Evolutionary conservation across 2,329 filamentous ascomycete genomes (phyloP).

Genomic region (Nothopassalora personata): DNA sequence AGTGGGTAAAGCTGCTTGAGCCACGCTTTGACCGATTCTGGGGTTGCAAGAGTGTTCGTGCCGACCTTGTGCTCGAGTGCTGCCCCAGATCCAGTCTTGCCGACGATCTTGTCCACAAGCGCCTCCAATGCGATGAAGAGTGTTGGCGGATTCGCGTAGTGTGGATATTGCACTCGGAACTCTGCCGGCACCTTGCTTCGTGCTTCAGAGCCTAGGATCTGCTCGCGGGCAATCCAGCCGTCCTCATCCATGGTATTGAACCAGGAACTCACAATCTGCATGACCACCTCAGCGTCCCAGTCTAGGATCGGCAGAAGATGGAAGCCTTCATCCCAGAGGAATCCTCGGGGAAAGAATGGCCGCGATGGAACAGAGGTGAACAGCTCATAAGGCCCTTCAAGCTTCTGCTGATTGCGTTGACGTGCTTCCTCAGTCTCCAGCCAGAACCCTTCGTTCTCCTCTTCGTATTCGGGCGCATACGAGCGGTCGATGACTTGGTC

Average conservation of each 20-base stretch:
- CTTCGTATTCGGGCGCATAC: slow-evolving; percentile 86
- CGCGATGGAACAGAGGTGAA: slow-evolving; percentile 89
- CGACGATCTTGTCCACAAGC: slow-evolving; percentile 72
- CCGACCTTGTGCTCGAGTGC: slow-evolving; percentile 30
- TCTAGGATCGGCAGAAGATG: slow-evolving; percentile 86
- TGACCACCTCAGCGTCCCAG: slow-evolving; percentile 84
- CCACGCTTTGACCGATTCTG: slow-evolving; percentile 63
- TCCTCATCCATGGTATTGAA: slow-evolving; percentile 94
- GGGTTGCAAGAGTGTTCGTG: slow-evolving; percentile 57
- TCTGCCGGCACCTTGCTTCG: slow-evolving; percentile 89
- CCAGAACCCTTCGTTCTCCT: slow-evolving; percentile 95
- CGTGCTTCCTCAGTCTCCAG: slow-evolving; percentile 80
- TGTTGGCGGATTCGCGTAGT: slow-evolving; percentile 95
- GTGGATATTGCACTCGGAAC: slow-evolving; percentile 93
- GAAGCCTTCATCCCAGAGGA: slow-evolving; percentile 98
- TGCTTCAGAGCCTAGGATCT: slow-evolving; percentile 87
- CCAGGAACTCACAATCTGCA: slow-evolving; percentile 90
- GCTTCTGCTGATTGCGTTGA: slow-evolving; percentile 58
- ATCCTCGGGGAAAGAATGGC: slow-evolving; percentile 93
- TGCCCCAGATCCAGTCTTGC: slow-evolving; percentile 28
- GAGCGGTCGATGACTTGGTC: slow-evolving; percentile 84
- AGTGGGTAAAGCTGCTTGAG: slow-evolving; percentile 77
- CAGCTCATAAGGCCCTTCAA: slow-evolving; percentile 79
- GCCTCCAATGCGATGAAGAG: slow-evolving; percentile 82
- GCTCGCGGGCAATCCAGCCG: slow-evolving; percentile 94